phyloP scores from a whole-genome alignment of 768 basidiomycete genomes.

The Scleroderma citrinum region DNA sequence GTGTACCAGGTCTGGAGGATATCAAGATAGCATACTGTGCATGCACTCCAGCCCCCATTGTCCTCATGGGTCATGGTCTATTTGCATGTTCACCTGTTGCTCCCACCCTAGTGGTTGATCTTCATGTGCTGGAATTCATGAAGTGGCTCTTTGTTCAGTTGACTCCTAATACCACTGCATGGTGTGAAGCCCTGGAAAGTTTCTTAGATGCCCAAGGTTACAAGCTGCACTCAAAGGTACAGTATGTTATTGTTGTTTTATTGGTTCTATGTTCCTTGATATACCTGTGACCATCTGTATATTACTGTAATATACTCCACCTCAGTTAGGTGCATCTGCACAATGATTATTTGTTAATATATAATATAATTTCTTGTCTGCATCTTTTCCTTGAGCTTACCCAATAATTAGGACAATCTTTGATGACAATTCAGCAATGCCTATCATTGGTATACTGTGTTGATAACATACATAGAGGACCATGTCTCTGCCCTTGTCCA shows the following conservation, averaged over 20 bases:
- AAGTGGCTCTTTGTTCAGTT: conserved; percentile 6
- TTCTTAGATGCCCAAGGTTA: conserved; percentile 9
- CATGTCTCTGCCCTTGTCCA: conserved; percentile 21
- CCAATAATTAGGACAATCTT: conserved; percentile 17
- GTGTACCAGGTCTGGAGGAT: conserved; percentile 4
- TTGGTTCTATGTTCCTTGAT: no score
- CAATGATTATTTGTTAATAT: no score
- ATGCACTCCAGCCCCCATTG: conserved; percentile 12
- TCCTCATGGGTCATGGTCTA: conserved; percentile 19
- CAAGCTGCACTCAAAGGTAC: conserved; percentile 9
- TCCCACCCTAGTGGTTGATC: conserved; percentile 29
- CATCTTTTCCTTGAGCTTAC: not conserved
- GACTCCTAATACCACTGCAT: conserved; percentile 7
- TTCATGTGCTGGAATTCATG: conserved; percentile 27
- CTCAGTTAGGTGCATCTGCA: no score
- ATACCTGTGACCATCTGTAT: no score
- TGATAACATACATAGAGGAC: conserved; percentile 5
- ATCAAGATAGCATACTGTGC: conserved; percentile 7
- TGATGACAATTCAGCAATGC: conserved; percentile 15
- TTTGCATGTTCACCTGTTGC: conserved; percentile 24
- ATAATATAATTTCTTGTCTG: no score
- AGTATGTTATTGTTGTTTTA: no score
- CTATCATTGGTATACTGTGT: conserved; percentile 19
- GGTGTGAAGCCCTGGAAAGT: conserved; percentile 9
- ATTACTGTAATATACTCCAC: no score